Base-by-base conservation (phyloP, 2,329 filamentous ascomycete species). In the Lachnellula cervina region DNA sequence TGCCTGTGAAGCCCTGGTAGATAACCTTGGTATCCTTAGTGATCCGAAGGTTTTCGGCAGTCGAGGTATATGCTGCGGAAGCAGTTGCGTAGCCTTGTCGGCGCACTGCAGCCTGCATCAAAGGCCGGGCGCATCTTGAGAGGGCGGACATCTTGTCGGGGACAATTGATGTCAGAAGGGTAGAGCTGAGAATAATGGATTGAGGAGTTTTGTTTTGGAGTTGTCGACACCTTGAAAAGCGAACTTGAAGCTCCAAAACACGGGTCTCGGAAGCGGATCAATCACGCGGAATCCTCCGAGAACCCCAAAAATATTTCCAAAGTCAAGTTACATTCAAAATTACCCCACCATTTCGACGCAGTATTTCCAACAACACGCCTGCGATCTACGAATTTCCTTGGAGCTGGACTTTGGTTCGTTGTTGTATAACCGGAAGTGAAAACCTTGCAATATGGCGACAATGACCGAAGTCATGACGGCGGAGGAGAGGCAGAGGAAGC, bases 1-100 rank as follows among this genome's bases (percentile, higher is more conserved):
- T 94, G 73, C 93, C 93, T 55, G 93, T 97, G 76, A 97, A 97
- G 66, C 94, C 94, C 79, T 99, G 94, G 80, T 84, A 97, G 70
- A 97, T 80, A 66, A 99, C 90, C 80, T 94, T 95, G 68, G 94
- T 99, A 66, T 97, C 87, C 73, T 80, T 72, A 76, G 91, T 96
- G 80, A 97, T 92, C 77, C 90, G 88, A 70, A 97, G 84, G 81
- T 97, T 97, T 70, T 87, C 78, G 72, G 87, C 80, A 57, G 89
- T 93, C 69, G 82, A 74, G 66, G 85, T 76, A 73, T 93, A 93
- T 61, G 83, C 83, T 64, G 84, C 82, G 60, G 80, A 80, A 64
- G 80, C 76, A 51, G 87, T 87, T 72, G 87, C 86, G 80, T 96
- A 96, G 66, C 80, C 76, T 73, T 90, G 87, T 72, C 83, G 82